These are phyloP conservation scores for Immersiella caudata DNA, from an alignment of 495 filamentous ascomycete species.

Conservation along the genomic window DNA sequence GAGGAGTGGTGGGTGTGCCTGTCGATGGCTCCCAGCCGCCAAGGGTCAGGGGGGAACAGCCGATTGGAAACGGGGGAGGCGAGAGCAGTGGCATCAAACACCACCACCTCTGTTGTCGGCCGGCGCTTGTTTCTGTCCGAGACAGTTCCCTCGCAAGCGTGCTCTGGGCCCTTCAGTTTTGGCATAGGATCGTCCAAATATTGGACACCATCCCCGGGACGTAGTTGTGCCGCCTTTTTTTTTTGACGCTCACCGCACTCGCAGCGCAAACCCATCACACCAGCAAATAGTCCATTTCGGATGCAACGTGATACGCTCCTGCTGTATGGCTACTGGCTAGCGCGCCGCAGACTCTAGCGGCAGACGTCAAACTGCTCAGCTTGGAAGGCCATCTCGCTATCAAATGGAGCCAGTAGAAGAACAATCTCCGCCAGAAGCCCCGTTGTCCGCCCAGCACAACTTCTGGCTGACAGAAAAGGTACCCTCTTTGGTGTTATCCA, in stretches of 20 bases:
- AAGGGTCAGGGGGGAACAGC: background rate
- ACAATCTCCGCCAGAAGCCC: background rate
- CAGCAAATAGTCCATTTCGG: slow-evolving; percentile 23
- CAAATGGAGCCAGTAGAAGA: background rate
- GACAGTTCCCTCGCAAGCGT: slow-evolving; percentile 5
- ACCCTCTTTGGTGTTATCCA: background rate
- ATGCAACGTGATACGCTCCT: slow-evolving; percentile 32
- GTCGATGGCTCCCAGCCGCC: background rate
- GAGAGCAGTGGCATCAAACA: slow-evolving; percentile 8
- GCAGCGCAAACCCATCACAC: slow-evolving; percentile 10
- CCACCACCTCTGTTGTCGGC: background rate
- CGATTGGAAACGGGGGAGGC: background rate
- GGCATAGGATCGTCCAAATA: slow-evolving; percentile 18
- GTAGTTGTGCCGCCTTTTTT: slow-evolving; percentile 10
- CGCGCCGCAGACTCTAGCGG: slow-evolving; percentile 6
- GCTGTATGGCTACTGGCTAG: slow-evolving; percentile 19
- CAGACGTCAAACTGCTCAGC: slow-evolving; percentile 15
- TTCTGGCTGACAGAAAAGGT: background rate
- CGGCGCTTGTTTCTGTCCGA: slow-evolving; percentile 11
- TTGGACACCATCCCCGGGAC: slow-evolving; percentile 12
- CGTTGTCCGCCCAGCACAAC: slow-evolving; percentile 8
- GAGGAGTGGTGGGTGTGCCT: background rate
- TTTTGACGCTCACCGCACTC: slow-evolving; percentile 21
- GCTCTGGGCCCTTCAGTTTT: background rate
- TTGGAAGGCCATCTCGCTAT: slow-evolving; percentile 21